Evolutionary conservation across 148 eudicot species (phyloP), one percentile per base, ranked within the genome.

Genomic region (Amaranthus palmeri): DNA sequence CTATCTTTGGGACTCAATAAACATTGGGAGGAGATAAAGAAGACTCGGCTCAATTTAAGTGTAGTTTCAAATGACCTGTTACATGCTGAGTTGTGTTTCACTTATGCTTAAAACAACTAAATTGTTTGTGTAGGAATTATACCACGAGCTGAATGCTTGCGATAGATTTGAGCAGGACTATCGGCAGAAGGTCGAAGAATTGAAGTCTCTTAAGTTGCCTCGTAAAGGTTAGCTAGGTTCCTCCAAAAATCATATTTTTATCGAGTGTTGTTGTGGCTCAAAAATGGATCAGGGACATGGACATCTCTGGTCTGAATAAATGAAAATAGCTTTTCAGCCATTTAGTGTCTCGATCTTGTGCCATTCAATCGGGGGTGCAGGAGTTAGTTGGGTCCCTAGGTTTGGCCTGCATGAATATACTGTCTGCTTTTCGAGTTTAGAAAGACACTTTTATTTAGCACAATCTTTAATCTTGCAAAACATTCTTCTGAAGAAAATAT

Each of bases 101-200:
- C 43, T 8, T 68, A 12, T 60, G 54, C 65, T 70, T 15, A 65
- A n/a, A 67, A 70, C 70, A 52, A 15, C 64, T 65, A 3, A 40
- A 56, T 53, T 46, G 57, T 72, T 71, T 54, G 54, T 70, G 65
- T 80, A 95, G 98, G 98, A 91, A 80, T 76, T 95, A 80, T 95
- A 95, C 79, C 98, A 95, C 52, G 97, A 91, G 87, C 73, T 87
- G 78, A 89, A 93, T 83, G 85, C 96, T 72, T 76, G 84, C 78
- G 97, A 93, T 80, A 87, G 97, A 83, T 91, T 87, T 79, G 90
- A 93, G 58, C 97, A 86, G 77, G 98, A 93, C 77, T 89, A 85
- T 77, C 82, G 78, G 72, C 82, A 83, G 72, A 93, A 93, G 85
- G 79, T 86, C 67, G 96, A 89, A 73, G 98, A 93, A 79, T 79